Evolutionary conservation across 345 rosid species (phyloP).

Genomic region (Lumnitzera racemosa): DNA sequence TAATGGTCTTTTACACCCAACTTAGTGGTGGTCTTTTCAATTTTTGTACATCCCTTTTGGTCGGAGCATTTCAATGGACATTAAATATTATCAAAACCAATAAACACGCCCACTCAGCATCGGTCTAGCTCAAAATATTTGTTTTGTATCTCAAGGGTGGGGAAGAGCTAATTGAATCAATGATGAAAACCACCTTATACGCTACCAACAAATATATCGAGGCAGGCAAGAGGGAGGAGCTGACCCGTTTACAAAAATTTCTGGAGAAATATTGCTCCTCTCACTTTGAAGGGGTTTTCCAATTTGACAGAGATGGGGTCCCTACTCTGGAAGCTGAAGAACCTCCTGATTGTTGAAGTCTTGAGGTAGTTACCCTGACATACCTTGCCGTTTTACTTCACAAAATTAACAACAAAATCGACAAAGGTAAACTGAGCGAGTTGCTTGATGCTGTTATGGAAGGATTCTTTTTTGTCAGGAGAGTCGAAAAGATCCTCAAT

Average conservation of each 20-base stretch:
- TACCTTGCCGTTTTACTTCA: too few species aligned
- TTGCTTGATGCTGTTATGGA: conserved; percentile 44
- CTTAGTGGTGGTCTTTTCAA: too few species aligned
- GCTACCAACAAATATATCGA: conserved; percentile 54
- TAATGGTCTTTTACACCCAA: too few species aligned
- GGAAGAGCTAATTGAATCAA: conserved; percentile 43
- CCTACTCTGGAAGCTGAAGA: too few species aligned
- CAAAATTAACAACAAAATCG: too few species aligned
- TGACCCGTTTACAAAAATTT: conserved; percentile 27
- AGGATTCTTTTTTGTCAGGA: conserved; percentile 46
- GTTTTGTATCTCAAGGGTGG: conserved; percentile 88
- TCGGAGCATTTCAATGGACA: too few species aligned
- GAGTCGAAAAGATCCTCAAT: conserved; percentile 35
- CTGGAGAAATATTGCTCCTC: too few species aligned
- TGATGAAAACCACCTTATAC: conserved; percentile 47
- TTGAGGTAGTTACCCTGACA: too few species aligned
- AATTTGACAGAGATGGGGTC: too few species aligned
- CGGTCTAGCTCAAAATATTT: conserved; percentile 40
- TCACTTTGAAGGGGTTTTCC: too few species aligned
- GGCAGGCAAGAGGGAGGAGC: conserved; percentile 48
- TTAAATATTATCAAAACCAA: conserved; percentile 12
- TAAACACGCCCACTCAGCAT: conserved; percentile 13
- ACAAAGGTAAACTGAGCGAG: conserved; percentile 10
- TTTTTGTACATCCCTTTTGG: too few species aligned
- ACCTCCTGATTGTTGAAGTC: too few species aligned